These are phyloP conservation scores for Phytophthora megakarya DNA, from an alignment of 352 stramenopile species.

Conservation along the genomic window DNA sequence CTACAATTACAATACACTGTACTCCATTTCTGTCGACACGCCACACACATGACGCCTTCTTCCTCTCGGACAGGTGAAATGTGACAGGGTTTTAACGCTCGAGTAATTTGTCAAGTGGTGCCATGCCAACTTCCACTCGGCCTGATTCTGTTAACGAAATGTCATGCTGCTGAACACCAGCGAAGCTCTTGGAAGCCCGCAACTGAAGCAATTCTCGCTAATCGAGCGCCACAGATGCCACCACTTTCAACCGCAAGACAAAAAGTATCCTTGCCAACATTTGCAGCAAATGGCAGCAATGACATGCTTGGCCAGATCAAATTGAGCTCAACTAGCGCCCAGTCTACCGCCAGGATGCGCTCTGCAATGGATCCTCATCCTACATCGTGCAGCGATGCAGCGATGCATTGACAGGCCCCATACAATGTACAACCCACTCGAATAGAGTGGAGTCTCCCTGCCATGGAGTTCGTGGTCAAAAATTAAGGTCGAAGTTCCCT, in stretches of 20 bases:
- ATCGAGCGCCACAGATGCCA: conserved; percentile 4
- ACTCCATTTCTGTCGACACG: no score
- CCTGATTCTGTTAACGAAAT: conserved; percentile 17
- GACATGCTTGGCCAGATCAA: not conserved
- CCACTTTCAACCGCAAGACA: not conserved
- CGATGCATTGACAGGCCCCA: conserved; percentile 7
- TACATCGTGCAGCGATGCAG: conserved; percentile 1
- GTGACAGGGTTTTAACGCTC: not conserved
- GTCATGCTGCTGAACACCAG: conserved; percentile 16
- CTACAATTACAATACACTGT: no score
- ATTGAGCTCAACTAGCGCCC: not conserved
- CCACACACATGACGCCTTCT: no score
- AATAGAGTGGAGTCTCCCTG: no score
- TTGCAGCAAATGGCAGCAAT: not conserved
- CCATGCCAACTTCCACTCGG: not conserved
- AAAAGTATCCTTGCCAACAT: not conserved
- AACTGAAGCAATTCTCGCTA: conserved; percentile 21
- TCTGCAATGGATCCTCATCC: not conserved
- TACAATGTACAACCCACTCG: conserved; percentile 7
- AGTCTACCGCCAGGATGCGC: not conserved
- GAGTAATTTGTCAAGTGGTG: not conserved
- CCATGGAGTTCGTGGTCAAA: no score
- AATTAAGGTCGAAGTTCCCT: no score
- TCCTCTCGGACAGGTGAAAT: not conserved
- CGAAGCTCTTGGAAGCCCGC: conserved; percentile 17